Conservation (phyloP, 441 rosid species). For the Euphorbia schlechtendalii region DNA sequence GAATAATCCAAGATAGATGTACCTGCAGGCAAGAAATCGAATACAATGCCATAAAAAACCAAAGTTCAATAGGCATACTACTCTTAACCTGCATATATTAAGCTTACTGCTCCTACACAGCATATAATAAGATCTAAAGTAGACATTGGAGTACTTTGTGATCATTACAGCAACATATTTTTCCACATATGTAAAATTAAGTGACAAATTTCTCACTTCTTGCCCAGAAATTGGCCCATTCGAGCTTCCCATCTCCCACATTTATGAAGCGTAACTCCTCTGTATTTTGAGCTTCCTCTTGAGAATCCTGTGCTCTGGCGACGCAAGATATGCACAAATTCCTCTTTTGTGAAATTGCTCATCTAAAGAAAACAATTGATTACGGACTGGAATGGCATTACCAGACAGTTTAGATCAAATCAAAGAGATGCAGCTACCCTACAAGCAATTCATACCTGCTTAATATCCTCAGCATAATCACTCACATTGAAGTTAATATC, state of each 20-base stretch:
- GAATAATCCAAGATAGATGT: slow-evolving; percentile 83
- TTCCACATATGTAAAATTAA: neutral
- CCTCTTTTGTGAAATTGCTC: slow-evolving; percentile 66
- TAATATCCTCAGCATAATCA: slow-evolving; percentile 68
- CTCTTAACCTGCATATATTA: too few species aligned
- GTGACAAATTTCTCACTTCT: slow-evolving; percentile 43
- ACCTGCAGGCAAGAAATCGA: slow-evolving; percentile 52
- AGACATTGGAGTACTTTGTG: neutral
- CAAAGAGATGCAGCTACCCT: neutral
- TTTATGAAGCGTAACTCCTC: slow-evolving; percentile 89
- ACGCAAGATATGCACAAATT: slow-evolving; percentile 70
- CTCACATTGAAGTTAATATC: slow-evolving; percentile 70
- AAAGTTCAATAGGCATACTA: slow-evolving; percentile 14
- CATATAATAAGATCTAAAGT: slow-evolving; percentile 4
- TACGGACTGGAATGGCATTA: neutral
- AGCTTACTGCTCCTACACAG: too few species aligned
- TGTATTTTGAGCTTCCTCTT: slow-evolving; percentile 78
- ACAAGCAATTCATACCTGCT: slow-evolving; percentile 41
- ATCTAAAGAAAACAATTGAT: slow-evolving; percentile 34
- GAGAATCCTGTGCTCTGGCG: slow-evolving; percentile 83
- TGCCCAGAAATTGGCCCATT: slow-evolving; percentile 88
- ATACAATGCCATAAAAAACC: slow-evolving; percentile 23
- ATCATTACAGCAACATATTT: neutral
- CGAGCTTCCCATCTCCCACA: slow-evolving; percentile 95
- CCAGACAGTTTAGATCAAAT: neutral